A percentile compares a stretch with the other conserved stretches of the same genome.
phyloP scores from a whole-genome alignment of 129 eudicot species.

The Erigeron canadensis region DNA sequence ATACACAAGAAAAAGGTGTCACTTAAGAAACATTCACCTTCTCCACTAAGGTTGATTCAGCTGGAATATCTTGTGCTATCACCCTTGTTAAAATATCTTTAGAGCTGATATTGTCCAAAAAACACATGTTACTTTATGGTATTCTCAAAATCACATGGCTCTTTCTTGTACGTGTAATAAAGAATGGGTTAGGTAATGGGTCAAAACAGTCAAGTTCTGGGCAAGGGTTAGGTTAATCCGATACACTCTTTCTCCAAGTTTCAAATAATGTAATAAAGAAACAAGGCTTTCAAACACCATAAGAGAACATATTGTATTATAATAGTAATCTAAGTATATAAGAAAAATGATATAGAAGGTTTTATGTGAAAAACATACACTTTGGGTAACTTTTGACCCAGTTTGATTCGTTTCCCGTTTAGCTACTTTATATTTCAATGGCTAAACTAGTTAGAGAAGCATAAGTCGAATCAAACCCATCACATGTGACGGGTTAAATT shows the following conservation, averaged over 20 bases:
- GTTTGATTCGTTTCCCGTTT: background rate
- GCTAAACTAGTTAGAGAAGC: background rate
- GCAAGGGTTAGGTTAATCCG: background rate
- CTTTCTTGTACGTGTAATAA: background rate
- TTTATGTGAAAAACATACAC: background rate
- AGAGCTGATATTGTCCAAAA: conserved; percentile 44
- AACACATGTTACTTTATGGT: background rate
- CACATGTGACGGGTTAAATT: background rate
- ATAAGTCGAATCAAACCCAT: background rate
- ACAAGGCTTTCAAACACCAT: background rate
- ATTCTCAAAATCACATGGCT: conserved; percentile 1
- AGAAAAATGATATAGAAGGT: background rate
- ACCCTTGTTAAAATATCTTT: conserved; percentile 88
- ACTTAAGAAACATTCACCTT: conserved; percentile 46
- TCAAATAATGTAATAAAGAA: background rate
- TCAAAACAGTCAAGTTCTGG: background rate
- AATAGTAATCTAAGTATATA: background rate
- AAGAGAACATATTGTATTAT: background rate
- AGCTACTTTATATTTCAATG: background rate
- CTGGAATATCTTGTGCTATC: conserved; percentile 79
- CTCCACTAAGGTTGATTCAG: conserved; percentile 85
- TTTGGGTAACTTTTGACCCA: background rate
- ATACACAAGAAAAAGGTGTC: background rate
- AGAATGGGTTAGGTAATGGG: background rate
- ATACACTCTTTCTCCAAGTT: background rate